Conservation (phyloP, 1,139 yeast genomes). For the Yamadazyma oceani region DNA sequence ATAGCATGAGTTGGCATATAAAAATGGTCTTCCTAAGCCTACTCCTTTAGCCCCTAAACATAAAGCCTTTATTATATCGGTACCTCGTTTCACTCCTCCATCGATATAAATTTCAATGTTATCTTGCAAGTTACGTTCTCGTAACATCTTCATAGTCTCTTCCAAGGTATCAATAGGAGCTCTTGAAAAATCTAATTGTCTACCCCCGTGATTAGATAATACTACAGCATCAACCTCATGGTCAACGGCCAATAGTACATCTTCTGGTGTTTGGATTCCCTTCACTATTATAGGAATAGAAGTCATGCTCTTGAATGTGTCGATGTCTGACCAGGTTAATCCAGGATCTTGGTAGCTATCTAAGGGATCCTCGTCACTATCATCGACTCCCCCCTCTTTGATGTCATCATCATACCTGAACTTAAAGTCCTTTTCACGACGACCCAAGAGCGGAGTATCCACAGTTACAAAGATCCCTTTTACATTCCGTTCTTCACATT, state of each 20-base stretch:
- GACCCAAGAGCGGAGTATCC: slow-evolving; percentile 26
- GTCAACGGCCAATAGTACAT: slow-evolving; percentile 47
- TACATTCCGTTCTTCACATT: slow-evolving; percentile 23
- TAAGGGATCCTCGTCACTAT: slow-evolving; percentile 11
- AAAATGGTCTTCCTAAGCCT: slow-evolving; percentile 52
- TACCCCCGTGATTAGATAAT: slow-evolving; percentile 57
- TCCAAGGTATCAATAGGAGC: slow-evolving; percentile 52
- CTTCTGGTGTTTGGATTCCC: slow-evolving; percentile 54
- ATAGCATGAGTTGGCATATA: slow-evolving; percentile 48
- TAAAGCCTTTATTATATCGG: slow-evolving; percentile 53
- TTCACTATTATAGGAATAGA: slow-evolving; percentile 43
- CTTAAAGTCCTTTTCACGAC: slow-evolving; percentile 26
- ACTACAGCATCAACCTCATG: slow-evolving; percentile 49
- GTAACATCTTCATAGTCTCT: slow-evolving; percentile 43
- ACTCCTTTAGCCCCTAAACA: slow-evolving; percentile 60
- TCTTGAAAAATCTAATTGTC: slow-evolving; percentile 51
- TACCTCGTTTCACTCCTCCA: slow-evolving; percentile 58
- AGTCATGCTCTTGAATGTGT: slow-evolving; percentile 20
- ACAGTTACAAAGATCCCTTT: slow-evolving; percentile 31
- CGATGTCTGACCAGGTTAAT: slow-evolving; percentile 22
- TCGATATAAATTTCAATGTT: slow-evolving; percentile 49
- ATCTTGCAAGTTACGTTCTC: slow-evolving; percentile 30
- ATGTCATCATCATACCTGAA: slow-evolving; percentile 16
- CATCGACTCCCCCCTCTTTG: slow-evolving; percentile 1
- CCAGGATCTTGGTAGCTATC: slow-evolving; percentile 13